Evolutionary conservation across 345 rosid genomes (phyloP).

Genomic region (Populus deltoides): DNA sequence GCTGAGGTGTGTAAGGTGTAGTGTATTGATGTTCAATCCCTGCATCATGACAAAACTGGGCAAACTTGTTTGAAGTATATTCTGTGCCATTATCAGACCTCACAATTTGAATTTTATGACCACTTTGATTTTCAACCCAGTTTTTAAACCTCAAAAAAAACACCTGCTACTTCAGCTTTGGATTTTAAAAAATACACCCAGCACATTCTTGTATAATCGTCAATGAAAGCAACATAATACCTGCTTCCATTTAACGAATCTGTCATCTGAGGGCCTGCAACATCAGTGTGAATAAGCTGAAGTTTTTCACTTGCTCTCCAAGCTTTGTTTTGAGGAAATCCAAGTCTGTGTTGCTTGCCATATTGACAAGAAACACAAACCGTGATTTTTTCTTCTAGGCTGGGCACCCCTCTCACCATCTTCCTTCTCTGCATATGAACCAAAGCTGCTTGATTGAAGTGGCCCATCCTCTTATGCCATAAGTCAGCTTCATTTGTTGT

Average conservation of each 20-base stretch:
- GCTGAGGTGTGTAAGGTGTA: background rate
- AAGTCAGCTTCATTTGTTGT: no score
- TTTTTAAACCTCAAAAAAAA: background rate
- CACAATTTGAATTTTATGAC: background rate
- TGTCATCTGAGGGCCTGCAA: background rate
- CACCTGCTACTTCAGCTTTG: background rate
- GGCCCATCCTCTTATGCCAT: no score
- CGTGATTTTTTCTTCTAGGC: no score
- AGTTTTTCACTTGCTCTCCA: no score
- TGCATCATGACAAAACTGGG: background rate
- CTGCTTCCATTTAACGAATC: background rate
- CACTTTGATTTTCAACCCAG: background rate
- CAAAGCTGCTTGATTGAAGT: no score
- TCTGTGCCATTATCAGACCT: background rate
- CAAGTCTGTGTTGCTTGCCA: no score
- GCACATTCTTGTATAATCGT: background rate
- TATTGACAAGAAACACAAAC: no score
- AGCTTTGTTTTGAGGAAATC: no score
- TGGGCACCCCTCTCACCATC: no score
- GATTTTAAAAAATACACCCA: background rate
- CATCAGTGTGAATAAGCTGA: no score
- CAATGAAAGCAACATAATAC: background rate
- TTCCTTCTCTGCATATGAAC: no score
- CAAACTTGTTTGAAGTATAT: background rate
- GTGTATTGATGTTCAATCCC: background rate